A percentile compares a stretch with the other conserved stretches of the same genome.
These are phyloP conservation scores for Arachnomyces sp. DNA, from an alignment of 2,329 filamentous ascomycete species.

Conservation along the genomic window DNA sequence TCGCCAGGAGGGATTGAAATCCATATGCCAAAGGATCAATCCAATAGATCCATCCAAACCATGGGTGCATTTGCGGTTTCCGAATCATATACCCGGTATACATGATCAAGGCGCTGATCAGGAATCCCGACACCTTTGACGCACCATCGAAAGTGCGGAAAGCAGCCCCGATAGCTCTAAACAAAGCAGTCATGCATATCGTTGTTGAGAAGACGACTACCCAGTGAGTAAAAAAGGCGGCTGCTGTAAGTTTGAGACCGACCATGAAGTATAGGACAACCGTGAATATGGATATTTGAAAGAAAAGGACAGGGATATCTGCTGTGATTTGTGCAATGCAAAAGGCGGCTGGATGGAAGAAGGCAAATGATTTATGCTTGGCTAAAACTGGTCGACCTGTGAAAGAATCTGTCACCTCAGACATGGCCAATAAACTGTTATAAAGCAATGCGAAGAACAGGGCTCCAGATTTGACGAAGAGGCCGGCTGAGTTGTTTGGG, in stretches of 20 bases:
- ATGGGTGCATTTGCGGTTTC: conserved; percentile 42
- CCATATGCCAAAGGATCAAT: conserved; percentile 12
- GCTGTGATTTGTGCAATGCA: conserved; percentile 39
- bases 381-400: conserved; percentile 51
- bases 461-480: conserved; percentile 58
- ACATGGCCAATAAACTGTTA: conserved; percentile 56
- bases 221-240: conserved; percentile 57
- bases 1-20: conserved; percentile 11
- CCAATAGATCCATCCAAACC: conserved; percentile 11
- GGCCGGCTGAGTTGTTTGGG: conserved; percentile 48
- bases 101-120: conserved; percentile 30
- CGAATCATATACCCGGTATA: conserved; percentile 40
- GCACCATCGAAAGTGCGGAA: conserved; percentile 53
- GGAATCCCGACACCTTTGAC: conserved; percentile 44
- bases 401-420: conserved; percentile 60
- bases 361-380: conserved; percentile 53
- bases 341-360: conserved; percentile 48
- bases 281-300: conserved; percentile 54
- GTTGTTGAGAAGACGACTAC: conserved; percentile 32
- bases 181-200: conserved; percentile 51
- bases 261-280: conserved; percentile 59
- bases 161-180: conserved; percentile 49
- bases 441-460: conserved; percentile 59
- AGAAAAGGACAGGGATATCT: conserved; percentile 49
- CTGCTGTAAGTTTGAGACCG: conserved; percentile 45